A percentile compares a stretch with the other conserved stretches of the same genome.
These are phyloP conservation scores for Nematodospora valgi DNA, from an alignment of 805 yeast species.

Conservation along the genomic window DNA sequence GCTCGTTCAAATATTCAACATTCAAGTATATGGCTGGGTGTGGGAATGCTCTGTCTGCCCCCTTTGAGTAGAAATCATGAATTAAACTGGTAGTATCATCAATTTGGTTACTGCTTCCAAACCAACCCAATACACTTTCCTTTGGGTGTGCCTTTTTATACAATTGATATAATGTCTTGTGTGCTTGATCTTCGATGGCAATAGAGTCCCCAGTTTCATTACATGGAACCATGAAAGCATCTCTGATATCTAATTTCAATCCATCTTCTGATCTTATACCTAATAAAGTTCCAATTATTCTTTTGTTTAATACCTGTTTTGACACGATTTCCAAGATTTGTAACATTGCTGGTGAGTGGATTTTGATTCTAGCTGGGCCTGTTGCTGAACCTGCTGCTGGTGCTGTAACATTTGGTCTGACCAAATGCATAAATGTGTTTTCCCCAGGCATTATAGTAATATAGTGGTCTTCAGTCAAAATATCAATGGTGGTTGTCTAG, in stretches of 20 bases:
- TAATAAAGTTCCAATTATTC: conserved; percentile 78
- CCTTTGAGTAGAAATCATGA: conserved; percentile 75
- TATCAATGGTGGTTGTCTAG: too few relatives aligned
- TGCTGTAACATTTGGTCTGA: conserved; percentile 49
- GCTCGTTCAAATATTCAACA: conserved; percentile 52
- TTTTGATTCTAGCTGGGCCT: conserved; percentile 51
- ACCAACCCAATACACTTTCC: conserved; percentile 83
- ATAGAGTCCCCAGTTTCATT: conserved; percentile 70
- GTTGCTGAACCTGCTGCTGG: conserved; percentile 40
- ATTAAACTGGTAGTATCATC: conserved; percentile 73
- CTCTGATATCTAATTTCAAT: conserved; percentile 64
- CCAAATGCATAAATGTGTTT: conserved; percentile 42
- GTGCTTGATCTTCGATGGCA: conserved; percentile 72
- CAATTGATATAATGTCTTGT: conserved; percentile 64
- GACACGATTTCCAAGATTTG: conserved; percentile 73
- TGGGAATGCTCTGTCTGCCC: conserved; percentile 66
- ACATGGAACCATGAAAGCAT: conserved; percentile 80
- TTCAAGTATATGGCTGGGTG: conserved; percentile 78
- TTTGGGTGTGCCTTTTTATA: conserved; percentile 78
- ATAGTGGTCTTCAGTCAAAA: too few relatives aligned
- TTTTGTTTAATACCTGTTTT: conserved; percentile 44
- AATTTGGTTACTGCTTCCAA: conserved; percentile 56
- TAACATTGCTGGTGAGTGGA: conserved; percentile 70
- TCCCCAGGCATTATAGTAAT: too few relatives aligned
- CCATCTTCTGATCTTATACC: conserved; percentile 87